Evolutionary conservation across 352 stramenopile species (phyloP).

Genomic region (Phytophthora foliorum): DNA sequence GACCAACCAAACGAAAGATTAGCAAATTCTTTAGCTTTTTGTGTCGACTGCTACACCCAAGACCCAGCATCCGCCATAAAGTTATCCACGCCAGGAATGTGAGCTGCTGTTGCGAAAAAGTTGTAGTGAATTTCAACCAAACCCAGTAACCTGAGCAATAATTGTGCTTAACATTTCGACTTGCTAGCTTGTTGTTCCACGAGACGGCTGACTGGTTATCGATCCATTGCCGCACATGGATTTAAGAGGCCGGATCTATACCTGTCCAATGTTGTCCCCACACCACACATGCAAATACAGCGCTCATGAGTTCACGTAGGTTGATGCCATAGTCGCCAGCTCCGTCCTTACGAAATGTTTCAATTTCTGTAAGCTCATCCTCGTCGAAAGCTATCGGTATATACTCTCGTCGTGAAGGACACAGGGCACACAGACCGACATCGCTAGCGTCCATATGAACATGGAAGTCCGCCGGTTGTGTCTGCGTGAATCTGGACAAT

Average conservation of each 20-base stretch:
- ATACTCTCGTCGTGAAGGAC: constrained; percentile 8
- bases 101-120: constrained; percentile 6
- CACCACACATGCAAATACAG: constrained; percentile 11
- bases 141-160: background rate
- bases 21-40: constrained; percentile 1
- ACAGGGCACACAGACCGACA: constrained; percentile 23
- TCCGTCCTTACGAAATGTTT: background rate
- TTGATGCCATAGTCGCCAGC: constrained; percentile 25
- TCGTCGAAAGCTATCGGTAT: constrained; percentile 11
- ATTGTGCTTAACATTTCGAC: constrained; percentile 2
- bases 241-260: background rate
- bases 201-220: constrained; percentile 26
- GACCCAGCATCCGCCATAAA: constrained; percentile 1
- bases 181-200: constrained; percentile 25
- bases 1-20: constrained; percentile 11
- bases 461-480: background rate
- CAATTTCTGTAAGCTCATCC: constrained; percentile 1
- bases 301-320: constrained; percentile 27
- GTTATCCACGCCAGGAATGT: constrained; percentile 16
- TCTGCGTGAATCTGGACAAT: background rate
- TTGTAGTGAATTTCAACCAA: constrained; percentile 10
- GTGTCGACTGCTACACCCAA: constrained; percentile 4
- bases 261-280: constrained; percentile 6
- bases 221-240: constrained; percentile 25
- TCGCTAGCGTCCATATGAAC: constrained; percentile 33